Evolutionary conservation across 805 yeast genomes (phyloP), one percentile per base, ranked within the genome.

Genomic region (Cyberlindnera amylophila): DNA sequence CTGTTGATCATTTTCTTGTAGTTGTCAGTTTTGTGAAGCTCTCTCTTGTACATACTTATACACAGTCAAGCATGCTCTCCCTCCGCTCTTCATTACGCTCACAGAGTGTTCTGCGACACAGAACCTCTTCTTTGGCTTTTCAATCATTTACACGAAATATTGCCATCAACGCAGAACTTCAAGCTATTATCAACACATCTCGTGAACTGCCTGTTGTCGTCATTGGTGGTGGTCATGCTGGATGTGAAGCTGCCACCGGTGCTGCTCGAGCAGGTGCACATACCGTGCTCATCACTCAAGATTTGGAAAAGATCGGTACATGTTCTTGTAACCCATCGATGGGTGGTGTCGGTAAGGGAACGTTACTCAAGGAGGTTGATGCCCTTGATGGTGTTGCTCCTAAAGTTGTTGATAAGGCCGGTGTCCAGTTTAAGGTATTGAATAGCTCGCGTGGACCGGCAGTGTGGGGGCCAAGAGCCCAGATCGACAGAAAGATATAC

Each of bases 261-360:
- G 72, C 96, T 1, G 96, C 98, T 1, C 71, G 99, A 48, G 59
- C 86, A 1, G 97, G 97, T 0, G 74, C 82, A 2, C 47, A 57
- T 3, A 83, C 96, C 0, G 67, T 81, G 2, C 67, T 93, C 21
- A 70, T 93, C 2, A 90, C 99, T 0, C 98, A 96, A 2, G 74
- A 71, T 35, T 57, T 79, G 27, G 59, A 70, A 23, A 86, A 87
- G 57, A 81, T 93, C 12, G 99, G 99, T 0, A 85, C 95, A 0
- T 93, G 97, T 16, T 88, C 96, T 1, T 93, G 99, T 62, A 93
- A 93, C 60, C 99, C 99, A 9, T 89, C 86, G 33, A 86, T 89
- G 83, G 99, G 99, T 29, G 99, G 99, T 48, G 90, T 93, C 42
- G 99, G 99, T 1, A 93, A 93, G 58, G 99, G 99, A 13, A 91